These are phyloP conservation scores for Coniochaeta ligniaria DNA, from an alignment of 2,329 filamentous ascomycete genomes.

Conservation along the genomic window DNA sequence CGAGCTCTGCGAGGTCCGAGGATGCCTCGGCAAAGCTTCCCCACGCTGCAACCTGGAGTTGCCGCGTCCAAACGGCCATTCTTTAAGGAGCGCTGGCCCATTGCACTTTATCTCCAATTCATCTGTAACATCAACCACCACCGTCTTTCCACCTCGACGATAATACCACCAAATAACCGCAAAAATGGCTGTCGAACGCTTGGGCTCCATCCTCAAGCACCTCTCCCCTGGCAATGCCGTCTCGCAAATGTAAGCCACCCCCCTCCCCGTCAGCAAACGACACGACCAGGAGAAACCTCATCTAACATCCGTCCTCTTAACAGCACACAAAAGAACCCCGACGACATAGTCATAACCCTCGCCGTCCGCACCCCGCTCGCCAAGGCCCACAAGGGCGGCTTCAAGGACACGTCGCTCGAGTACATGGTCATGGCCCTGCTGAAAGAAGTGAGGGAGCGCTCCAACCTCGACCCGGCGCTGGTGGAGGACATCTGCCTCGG, in stretches of 20 bases:
- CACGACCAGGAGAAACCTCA: conserved; percentile 6
- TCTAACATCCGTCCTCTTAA: conserved; percentile 11
- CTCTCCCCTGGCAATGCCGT: conserved; percentile 68
- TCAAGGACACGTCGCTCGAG: conserved; percentile 91
- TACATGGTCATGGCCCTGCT: conserved; percentile 78
- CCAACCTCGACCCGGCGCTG: conserved; percentile 70
- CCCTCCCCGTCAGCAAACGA: neutral
- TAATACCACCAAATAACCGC: neutral
- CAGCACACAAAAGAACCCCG: conserved; percentile 85
- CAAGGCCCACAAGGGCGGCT: conserved; percentile 84
- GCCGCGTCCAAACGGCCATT: neutral
- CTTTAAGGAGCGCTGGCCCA: neutral
- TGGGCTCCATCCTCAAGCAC: conserved; percentile 83
- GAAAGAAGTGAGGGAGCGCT: conserved; percentile 65
- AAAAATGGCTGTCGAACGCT: conserved; percentile 73
- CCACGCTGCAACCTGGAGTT: neutral
- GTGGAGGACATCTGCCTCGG: conserved; percentile 89
- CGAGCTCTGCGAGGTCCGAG: neutral
- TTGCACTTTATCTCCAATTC: neutral
- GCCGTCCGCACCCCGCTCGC: conserved; percentile 82
- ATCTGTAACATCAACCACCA: neutral
- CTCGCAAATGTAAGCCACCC: conserved; percentile 62
- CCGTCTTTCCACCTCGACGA: neutral
- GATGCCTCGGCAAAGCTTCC: conserved; percentile 2
- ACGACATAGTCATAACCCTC: conserved; percentile 94